Conservation (phyloP, 306 rosid species). For the Psophocarpus tetragonolobus region DNA sequence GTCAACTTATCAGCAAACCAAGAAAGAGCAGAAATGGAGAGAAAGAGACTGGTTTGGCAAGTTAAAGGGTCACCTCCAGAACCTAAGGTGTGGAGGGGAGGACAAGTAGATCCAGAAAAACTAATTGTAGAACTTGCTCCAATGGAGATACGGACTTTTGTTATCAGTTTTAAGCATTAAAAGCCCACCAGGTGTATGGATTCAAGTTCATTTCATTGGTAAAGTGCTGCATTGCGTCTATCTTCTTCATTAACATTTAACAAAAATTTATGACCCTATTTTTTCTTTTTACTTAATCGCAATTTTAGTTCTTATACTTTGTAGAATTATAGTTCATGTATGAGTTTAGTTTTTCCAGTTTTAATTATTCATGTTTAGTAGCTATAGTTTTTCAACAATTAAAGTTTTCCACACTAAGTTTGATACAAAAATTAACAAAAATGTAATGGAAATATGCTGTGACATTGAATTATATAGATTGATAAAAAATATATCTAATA, state of each 20-base stretch:
- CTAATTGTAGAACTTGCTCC: constrained; percentile 64
- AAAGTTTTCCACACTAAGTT: too few relatives aligned
- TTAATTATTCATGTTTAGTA: too few relatives aligned
- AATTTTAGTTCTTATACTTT: too few relatives aligned
- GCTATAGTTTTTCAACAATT: too few relatives aligned
- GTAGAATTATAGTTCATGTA: too few relatives aligned
- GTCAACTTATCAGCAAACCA: constrained; percentile 78
- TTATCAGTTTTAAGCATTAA: constrained; percentile 37
- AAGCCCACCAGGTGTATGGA: constrained; percentile 8
- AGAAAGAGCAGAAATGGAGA: constrained; percentile 75
- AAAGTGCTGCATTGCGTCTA: neutral
- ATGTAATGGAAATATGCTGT: too few relatives aligned
- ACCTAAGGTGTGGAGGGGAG: constrained; percentile 49
- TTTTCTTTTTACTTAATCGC: neutral
- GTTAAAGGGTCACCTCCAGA: constrained; percentile 52
- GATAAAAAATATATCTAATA: too few relatives aligned
- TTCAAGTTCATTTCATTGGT: neutral
- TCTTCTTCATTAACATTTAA: neutral
- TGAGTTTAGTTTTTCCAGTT: too few relatives aligned
- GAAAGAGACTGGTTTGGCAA: constrained; percentile 68
- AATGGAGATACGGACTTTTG: constrained; percentile 68
- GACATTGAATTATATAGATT: too few relatives aligned
- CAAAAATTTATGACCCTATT: neutral
- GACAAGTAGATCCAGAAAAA: constrained; percentile 63
- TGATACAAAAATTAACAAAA: too few relatives aligned